Evolutionary conservation across 192 early-diverging fungal genomes (phyloP), one percentile per base, ranked within the genome.

Genomic region (Pecoramyces ruminantium): DNA sequence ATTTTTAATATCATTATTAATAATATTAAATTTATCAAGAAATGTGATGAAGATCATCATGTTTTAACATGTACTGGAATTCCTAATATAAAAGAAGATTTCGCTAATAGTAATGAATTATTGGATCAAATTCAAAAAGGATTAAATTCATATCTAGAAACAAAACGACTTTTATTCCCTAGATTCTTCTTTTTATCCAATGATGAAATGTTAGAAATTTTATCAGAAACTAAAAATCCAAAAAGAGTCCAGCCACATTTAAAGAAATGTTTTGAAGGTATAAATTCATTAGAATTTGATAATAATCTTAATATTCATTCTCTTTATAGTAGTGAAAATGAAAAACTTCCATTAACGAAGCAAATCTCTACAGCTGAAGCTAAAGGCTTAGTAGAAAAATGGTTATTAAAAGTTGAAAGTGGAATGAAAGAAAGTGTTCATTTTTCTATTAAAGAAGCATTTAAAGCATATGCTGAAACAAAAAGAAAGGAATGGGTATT

Each of bases 141-240:
- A 27, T 83, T 91, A 25, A 91, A 91, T 80, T 88, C 87, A 0
- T 91, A 91, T 78, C 80, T 91, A 77, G 90, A 91, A 79, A 81
- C 91, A 29, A 91, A 91, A 79, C 85, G 90, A 38, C 79, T 91
- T 28, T 89, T 83, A 80, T 91, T 91, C 81, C 90, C 90, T 2
- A 81, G 90, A 17, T 91, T 91, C 82, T 91, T 91, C 83, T 91
- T 91, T 84, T 80, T 91, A 16, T 91, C 90, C 30, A 91, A 91
- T 81, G 90, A 91, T 80, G 90, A 91, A 83, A 91, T 91, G 90
- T 84, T 91, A 27, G 90, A 91, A 82, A 91, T 91, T 83, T 82
- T 91, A 30, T 90, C 88, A 17, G 90, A 91, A 80, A 91, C 90
- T 9, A 91, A 91, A 80, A 89, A 91, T 80, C 90, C 90, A 14